Base-by-base conservation (phyloP, 208 protist genomes). In the Angomonas ambiguus region DNA sequence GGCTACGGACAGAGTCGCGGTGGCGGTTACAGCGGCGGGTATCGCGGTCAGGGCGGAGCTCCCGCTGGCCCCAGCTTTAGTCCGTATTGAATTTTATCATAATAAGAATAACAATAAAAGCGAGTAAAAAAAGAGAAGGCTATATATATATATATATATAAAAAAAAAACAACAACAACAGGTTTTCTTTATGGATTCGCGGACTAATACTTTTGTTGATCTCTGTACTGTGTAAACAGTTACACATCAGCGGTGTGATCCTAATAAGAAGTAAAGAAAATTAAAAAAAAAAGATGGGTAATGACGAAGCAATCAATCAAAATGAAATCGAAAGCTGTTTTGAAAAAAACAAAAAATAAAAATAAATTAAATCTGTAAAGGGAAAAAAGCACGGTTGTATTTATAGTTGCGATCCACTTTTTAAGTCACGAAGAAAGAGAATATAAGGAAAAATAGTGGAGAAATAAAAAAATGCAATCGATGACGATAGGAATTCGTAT, bases 61-160 rank as follows among this genome's bases (percentile, higher is more conserved):
- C 66, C 76, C 0, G 65, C 28, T 16, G 31, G 53, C 30, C 67
- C 74, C 53, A 77, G 79, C 67, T 84, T 81, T 58, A 74, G 53
- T 34, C 79, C 79, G 5, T 84, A 84, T 59, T 81, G 78, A 35
- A 53, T 10, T 8, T 30, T 32, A 31, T 2, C 18, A n/a, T 20
- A 24, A 5, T 5, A 18, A 8, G 8, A 5, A 30, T 11, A 56
- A 56, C 6, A 69, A 74, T 32, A 66, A 42, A 51, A 31, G 31
- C 27, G 48, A 66, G 65, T 18, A 45, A 62, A 62, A 5, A 62
- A n/a, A 45, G 16, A 45, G 16, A 16, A 45, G 38, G 38, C 8
- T n/a, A 16, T n/a, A 45, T n/a, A 45, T 8, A 45, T n/a, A 16
- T n/a, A 45, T 45, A 45, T n/a, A n/a, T n/a, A 45, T n/a, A 45